Base-by-base conservation (phyloP, 2,329 filamentous ascomycete species). In the Stromatinia cepivora region DNA sequence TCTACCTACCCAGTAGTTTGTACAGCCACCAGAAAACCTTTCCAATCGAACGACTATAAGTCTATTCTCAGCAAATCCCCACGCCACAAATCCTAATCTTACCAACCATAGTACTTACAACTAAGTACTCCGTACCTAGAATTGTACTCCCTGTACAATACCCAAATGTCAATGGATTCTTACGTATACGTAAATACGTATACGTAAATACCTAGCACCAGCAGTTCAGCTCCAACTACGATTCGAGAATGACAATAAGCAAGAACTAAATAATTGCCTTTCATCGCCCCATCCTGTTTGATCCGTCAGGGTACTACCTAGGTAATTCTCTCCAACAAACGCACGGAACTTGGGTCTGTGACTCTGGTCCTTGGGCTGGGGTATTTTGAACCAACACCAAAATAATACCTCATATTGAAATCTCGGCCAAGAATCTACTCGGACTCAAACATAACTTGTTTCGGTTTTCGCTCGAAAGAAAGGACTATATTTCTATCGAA, bases 311-410 rank as follows among this genome's bases (percentile, higher is more conserved):
- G 20, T n/a, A n/a, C n/a, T n/a, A n/a, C n/a, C n/a, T n/a, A n/a
- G n/a, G n/a, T 15, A 45, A 42, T 59, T 28, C 36, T 17, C 56
- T 45, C 8, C 56, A 59, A 6, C 36, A 20, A 59, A 15, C 15
- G 56, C 56, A 59, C 56, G 56, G 56, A 59, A 42, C 56, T 28
- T 59, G 36, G 36, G 56, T 42, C n/a, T 42, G 36, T 13, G n/a
- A 22, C 46, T 48, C 39, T 42, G 13, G 39, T 42, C 39, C 39
- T 48, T n/a, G 46, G 46, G 46, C 17, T 48, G 15, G 56, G 13
- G 22, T 13, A 25, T 25, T 45, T 59, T 42, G 56, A 58, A 58
- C 34, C 54, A n/a, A 58, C 36, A 22, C n/a, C 36, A 42, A 58
- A 52, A 17, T 59, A 59, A 59, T 59, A 45, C 57, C 58, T 61